Conservation (phyloP, 306 rosid species). For the Oxytropis ochrocephala region DNA sequence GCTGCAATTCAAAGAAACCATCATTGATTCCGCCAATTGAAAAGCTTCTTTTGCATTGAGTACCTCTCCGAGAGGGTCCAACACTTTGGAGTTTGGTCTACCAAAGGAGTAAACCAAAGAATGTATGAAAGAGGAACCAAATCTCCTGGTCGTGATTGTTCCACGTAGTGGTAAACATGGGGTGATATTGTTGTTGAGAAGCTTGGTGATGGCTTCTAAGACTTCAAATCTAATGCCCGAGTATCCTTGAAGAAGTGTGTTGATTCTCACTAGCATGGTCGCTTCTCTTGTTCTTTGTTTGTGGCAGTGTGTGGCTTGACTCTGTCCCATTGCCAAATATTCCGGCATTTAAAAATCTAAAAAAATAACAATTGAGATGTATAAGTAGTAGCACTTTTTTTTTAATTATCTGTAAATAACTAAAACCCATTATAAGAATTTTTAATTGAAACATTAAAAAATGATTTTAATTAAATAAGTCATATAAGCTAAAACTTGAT, state of each 20-base stretch:
- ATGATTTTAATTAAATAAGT: too few species aligned
- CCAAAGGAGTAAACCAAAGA: conserved; percentile 69
- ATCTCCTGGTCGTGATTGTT: conserved; percentile 73
- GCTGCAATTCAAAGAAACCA: too few species aligned
- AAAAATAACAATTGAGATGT: too few species aligned
- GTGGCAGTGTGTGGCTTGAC: conserved; percentile 52
- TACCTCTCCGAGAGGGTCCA: conserved; percentile 49
- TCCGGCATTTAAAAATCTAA: too few species aligned
- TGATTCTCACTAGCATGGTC: conserved; percentile 59
- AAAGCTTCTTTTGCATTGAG: background rate
- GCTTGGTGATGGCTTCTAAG: conserved; percentile 5
- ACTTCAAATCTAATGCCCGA: conserved; percentile 76
- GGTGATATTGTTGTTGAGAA: conserved; percentile 64
- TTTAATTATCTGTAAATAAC: too few species aligned
- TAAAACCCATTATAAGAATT: too few species aligned
- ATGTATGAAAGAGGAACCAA: conserved; percentile 81
- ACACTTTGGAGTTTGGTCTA: conserved; percentile 19
- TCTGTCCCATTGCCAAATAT: too few species aligned
- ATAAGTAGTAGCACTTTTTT: too few species aligned
- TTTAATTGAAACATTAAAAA: too few species aligned
- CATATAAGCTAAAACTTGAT: too few species aligned
- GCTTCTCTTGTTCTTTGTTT: conserved; percentile 54
- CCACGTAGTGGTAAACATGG: too few species aligned
- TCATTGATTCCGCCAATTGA: too few species aligned
- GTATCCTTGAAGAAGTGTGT: conserved; percentile 38